phyloP scores from a whole-genome alignment of 2,329 filamentous ascomycete species.

The Sclerotinia sclerotiorum region DNA sequence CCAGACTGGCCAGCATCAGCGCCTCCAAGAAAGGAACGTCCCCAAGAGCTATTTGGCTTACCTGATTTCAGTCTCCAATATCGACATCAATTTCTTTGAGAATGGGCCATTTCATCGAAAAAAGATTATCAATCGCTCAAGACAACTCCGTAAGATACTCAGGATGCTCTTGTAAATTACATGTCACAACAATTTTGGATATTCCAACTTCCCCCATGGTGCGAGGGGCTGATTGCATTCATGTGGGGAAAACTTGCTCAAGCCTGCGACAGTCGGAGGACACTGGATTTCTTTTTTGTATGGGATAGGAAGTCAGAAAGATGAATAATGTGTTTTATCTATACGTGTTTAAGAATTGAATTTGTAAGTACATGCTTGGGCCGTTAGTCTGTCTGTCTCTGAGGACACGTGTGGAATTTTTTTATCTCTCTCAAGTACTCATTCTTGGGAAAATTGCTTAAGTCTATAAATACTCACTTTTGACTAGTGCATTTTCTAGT shows the following conservation, averaged over 20 bases:
- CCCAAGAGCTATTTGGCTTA: no score
- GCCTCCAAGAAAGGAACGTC: neutral
- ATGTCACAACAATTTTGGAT: neutral
- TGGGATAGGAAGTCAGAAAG: neutral
- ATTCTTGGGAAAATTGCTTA: neutral
- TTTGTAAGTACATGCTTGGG: neutral
- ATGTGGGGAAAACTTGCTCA: neutral
- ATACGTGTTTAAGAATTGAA: neutral
- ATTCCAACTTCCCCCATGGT: no score
- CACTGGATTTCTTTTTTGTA: no score
- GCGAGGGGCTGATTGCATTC: neutral
- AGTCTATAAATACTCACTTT: neutral
- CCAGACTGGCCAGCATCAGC: neutral
- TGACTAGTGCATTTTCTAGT: neutral
- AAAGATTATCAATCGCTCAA: neutral
- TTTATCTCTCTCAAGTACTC: neutral
- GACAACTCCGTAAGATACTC: neutral
- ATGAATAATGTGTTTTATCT: neutral
- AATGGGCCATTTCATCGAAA: neutral
- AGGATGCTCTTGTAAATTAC: neutral
- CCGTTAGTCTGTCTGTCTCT: neutral
- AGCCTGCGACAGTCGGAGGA: no score
- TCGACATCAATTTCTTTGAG: neutral
- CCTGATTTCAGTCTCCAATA: neutral
- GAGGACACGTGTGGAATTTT: neutral